phyloP scores from a whole-genome alignment of 2,329 filamentous ascomycete species.

The Fusarium nygamai region DNA sequence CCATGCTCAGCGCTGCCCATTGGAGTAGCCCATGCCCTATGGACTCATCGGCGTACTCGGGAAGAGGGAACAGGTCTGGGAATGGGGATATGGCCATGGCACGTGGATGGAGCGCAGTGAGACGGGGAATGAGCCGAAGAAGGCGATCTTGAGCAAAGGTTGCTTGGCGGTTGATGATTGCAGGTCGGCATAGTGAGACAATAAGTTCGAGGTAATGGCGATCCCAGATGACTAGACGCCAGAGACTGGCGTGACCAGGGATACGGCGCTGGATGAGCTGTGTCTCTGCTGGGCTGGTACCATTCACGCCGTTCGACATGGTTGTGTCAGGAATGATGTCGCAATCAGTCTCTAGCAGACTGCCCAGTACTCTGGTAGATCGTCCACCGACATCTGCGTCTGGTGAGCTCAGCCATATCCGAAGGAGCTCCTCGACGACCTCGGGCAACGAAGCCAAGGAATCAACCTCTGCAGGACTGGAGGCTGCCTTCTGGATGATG shows the following conservation, averaged over 20 bases:
- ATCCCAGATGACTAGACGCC: constrained; percentile 62
- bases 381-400: constrained; percentile 66
- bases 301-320: constrained; percentile 28
- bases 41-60: constrained; percentile 24
- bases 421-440: constrained; percentile 59
- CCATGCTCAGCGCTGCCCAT: constrained; percentile 63
- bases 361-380: constrained; percentile 60
- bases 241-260: constrained; percentile 63
- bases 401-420: constrained; percentile 62
- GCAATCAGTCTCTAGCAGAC: constrained; percentile 66
- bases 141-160: constrained; percentile 64
- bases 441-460: constrained; percentile 61
- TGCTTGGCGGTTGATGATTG: constrained; percentile 49
- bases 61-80: constrained; percentile 30
- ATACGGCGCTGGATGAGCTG: constrained; percentile 52
- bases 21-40: constrained; percentile 56
- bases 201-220: constrained; percentile 57
- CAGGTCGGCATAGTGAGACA: constrained; percentile 49
- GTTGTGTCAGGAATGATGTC: constrained; percentile 46
- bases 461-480: constrained; percentile 58
- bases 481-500: constrained; percentile 65
- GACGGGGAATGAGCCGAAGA: constrained; percentile 61
- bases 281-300: constrained; percentile 44
- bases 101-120: constrained; percentile 58
- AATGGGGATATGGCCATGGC: constrained; percentile 52